Percentiles rank a stretch among this genome's conserved stretches.
phyloP scores from a whole-genome alignment of 2,329 filamentous ascomycete species.

The Aspergillus unguis region DNA sequence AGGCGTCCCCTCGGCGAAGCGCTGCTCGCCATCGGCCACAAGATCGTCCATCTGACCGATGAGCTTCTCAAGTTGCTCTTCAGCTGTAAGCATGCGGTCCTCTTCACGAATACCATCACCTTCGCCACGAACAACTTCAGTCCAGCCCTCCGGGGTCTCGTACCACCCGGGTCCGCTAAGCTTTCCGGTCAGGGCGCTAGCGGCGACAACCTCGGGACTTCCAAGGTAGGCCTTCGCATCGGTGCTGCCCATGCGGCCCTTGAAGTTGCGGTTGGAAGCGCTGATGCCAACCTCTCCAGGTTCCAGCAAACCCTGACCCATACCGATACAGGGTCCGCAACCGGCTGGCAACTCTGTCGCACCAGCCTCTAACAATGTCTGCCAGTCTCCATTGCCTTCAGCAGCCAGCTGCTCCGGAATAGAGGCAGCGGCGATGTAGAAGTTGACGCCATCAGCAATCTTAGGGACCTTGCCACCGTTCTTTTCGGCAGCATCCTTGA shows the following conservation, averaged over 20 bases:
- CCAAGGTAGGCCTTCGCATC: constrained; percentile 81
- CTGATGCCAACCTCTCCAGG: constrained; percentile 82
- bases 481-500: constrained; percentile 67
- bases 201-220: constrained; percentile 87
- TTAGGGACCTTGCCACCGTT: constrained; percentile 63
- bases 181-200: constrained; percentile 66
- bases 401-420: constrained; percentile 70
- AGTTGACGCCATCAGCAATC: constrained; percentile 70
- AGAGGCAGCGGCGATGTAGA: constrained; percentile 90
- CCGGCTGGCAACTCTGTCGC: constrained; percentile 67
- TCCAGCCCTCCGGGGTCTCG: constrained; percentile 66
- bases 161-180: constrained; percentile 71
- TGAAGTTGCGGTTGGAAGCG: constrained; percentile 85
- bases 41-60: constrained; percentile 63
- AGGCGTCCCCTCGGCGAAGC: constrained; percentile 3
- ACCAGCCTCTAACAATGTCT: constrained; percentile 75
- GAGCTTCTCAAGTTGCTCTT: constrained; percentile 69
- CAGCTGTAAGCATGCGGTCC: constrained; percentile 63
- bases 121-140: constrained; percentile 60
- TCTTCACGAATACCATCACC: constrained; percentile 64
- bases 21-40: constrained; percentile 16
- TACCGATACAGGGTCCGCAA: constrained; percentile 83
- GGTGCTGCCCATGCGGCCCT: constrained; percentile 80
- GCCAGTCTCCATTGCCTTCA: constrained; percentile 82
- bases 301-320: constrained; percentile 75